These are phyloP conservation scores for Ramaria sp. DNA, from an alignment of 768 basidiomycete species.

Conservation along the genomic window DNA sequence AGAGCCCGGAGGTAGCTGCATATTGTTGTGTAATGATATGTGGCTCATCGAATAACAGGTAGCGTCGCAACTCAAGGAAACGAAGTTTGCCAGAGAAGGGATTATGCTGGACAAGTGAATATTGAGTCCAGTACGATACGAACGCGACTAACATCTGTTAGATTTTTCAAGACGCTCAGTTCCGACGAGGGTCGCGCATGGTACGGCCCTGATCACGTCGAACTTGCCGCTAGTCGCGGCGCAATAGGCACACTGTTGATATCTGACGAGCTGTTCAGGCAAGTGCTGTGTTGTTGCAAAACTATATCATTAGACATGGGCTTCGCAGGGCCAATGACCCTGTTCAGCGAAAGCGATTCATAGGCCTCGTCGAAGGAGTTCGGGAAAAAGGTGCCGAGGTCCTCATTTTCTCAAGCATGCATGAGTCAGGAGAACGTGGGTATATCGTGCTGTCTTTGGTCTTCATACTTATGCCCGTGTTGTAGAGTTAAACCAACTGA, in stretches of 20 bases:
- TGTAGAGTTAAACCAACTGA: slow-evolving; percentile 89
- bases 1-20: slow-evolving; percentile 76
- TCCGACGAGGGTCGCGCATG: slow-evolving; percentile 93
- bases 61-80: slow-evolving; percentile 71
- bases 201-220: slow-evolving; percentile 96
- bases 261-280: slow-evolving; percentile 92
- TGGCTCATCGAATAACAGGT: slow-evolving; percentile 34
- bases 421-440: slow-evolving; percentile 96
- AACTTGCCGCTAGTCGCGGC: slow-evolving; percentile 82
- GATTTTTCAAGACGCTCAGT: slow-evolving; percentile 97
- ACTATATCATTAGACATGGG: neutral
- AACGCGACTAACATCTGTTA: slow-evolving; percentile 20
- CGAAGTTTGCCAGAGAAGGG: slow-evolving; percentile 93
- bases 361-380: slow-evolving; percentile 80
- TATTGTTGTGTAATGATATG: neutral
- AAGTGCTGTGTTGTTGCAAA: slow-evolving; percentile 12
- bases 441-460: slow-evolving; percentile 9
- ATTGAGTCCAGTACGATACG: neutral
- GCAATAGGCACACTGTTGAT: slow-evolving; percentile 92
- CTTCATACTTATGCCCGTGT: slow-evolving; percentile 1
- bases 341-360: slow-evolving; percentile 68
- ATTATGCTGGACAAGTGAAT: slow-evolving; percentile 76
- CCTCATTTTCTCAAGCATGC: slow-evolving; percentile 98
- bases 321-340: slow-evolving; percentile 67
- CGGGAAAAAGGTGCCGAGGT: slow-evolving; percentile 86